A percentile compares a stretch with the other conserved stretches of the same genome.
Conservation (phyloP, 305 asterid species). For the Rubia occidens region DNA sequence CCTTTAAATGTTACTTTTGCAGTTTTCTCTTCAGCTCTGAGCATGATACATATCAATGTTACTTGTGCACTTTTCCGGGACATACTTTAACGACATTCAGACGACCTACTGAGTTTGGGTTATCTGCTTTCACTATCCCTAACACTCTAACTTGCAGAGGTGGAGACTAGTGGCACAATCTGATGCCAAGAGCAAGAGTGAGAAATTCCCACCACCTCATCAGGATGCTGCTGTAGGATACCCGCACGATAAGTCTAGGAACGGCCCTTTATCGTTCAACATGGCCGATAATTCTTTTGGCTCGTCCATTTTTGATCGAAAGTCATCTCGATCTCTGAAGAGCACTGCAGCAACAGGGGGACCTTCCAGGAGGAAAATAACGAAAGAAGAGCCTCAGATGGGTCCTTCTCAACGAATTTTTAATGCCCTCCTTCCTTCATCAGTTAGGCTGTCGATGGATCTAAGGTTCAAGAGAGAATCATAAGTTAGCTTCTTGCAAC, state of each 20-base stretch:
- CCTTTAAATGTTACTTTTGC: neutral
- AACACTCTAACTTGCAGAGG: conserved; percentile 40
- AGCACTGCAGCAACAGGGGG: conserved; percentile 26
- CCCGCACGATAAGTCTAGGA: conserved; percentile 35
- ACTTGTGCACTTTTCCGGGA: neutral
- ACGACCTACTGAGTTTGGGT: neutral
- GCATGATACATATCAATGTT: neutral
- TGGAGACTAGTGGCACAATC: conserved; percentile 53
- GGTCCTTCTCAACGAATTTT: conserved; percentile 53
- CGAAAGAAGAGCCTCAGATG: conserved; percentile 40
- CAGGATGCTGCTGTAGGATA: conserved; percentile 77
- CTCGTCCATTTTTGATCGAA: conserved; percentile 43
- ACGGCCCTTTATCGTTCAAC: conserved; percentile 46
- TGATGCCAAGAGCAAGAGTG: conserved; percentile 74
- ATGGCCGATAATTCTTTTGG: conserved; percentile 41
- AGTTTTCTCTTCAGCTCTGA: neutral
- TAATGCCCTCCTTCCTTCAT: conserved; percentile 56
- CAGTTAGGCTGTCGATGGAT: conserved; percentile 55
- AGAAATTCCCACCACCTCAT: conserved; percentile 96
- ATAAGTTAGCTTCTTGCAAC: conserved; percentile 41
- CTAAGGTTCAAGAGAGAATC: conserved; percentile 49
- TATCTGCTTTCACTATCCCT: neutral
- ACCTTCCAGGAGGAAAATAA: conserved; percentile 40
- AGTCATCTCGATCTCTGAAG: conserved; percentile 40
- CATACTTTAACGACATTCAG: neutral